A percentile compares a stretch with the other conserved stretches of the same genome.
These are phyloP conservation scores for Aureobasidium namibiae DNA, from an alignment of 2,329 filamentous ascomycete species.

Conservation along the genomic window DNA sequence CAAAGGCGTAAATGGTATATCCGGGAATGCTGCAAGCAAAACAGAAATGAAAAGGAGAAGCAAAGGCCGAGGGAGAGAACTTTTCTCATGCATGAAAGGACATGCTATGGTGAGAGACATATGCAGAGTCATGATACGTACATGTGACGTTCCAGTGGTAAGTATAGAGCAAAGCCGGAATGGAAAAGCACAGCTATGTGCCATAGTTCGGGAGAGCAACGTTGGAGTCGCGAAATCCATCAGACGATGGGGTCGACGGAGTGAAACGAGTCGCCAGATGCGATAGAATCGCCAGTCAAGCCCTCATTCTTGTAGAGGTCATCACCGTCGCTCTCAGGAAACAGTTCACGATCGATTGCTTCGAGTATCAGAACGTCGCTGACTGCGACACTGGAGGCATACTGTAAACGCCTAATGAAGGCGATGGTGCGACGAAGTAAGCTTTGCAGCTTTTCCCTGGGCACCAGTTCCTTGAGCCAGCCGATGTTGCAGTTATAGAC, in stretches of 20 bases:
- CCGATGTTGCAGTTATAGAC: conserved; percentile 57
- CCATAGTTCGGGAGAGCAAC: not conserved
- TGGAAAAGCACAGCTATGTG: not conserved
- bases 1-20: not conserved
- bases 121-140: not conserved
- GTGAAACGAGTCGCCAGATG: conserved; percentile 32
- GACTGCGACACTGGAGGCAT: not conserved
- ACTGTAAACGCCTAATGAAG: conserved; percentile 47
- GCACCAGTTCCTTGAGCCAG: conserved; percentile 49
- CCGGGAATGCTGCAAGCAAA: not conserved
- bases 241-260: not conserved
- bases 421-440: conserved; percentile 66
- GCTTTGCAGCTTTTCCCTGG: conserved; percentile 44
- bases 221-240: not conserved
- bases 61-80: not conserved
- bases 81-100: not conserved
- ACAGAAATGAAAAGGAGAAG: conserved; percentile 41
- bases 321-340: not conserved
- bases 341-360: not conserved
- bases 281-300: conserved; percentile 30
- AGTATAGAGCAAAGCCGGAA: not conserved
- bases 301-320: conserved; percentile 1
- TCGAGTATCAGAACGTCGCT: conserved; percentile 7
- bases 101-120: not conserved
- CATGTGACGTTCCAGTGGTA: not conserved